phyloP scores from a whole-genome alignment of 192 early-diverging fungal species.

The Umbelopsis sp. region DNA sequence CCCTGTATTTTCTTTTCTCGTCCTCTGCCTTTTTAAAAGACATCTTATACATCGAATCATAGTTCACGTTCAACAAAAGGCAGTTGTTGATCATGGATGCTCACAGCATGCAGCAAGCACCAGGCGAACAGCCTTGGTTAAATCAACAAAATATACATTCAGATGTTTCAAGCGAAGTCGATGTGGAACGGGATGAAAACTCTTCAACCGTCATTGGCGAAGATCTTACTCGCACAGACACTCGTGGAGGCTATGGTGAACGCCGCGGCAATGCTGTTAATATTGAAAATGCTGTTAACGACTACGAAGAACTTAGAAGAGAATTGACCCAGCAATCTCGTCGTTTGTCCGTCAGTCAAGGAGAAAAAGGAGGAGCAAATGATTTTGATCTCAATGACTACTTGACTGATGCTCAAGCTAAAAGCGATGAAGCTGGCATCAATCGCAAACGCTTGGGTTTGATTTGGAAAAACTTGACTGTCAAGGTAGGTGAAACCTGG shows the following conservation, averaged over 20 bases:
- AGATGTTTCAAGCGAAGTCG: background rate
- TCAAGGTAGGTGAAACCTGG: conserved; percentile 26
- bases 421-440: conserved; percentile 38
- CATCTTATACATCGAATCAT: background rate
- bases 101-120: conserved; percentile 3
- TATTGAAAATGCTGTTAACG: conserved; percentile 26
- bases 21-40: background rate
- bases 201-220: background rate
- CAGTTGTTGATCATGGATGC: conserved; percentile 3
- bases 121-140: conserved; percentile 13
- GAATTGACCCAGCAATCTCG: conserved; percentile 34
- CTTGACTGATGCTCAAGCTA: conserved; percentile 5
- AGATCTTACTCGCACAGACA: background rate
- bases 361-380: conserved; percentile 18
- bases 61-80: background rate
- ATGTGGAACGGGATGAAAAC: background rate
- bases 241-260: conserved; percentile 35
- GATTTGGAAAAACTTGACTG: conserved; percentile 45
- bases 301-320: conserved; percentile 29
- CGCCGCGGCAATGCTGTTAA: conserved; percentile 34
- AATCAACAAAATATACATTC: background rate
- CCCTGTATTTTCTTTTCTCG: background rate
- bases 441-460: conserved; percentile 47
- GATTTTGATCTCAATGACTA: conserved; percentile 22
- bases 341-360: conserved; percentile 19